Conservation (phyloP, 305 asterid species). For the Solanum chacoense region DNA sequence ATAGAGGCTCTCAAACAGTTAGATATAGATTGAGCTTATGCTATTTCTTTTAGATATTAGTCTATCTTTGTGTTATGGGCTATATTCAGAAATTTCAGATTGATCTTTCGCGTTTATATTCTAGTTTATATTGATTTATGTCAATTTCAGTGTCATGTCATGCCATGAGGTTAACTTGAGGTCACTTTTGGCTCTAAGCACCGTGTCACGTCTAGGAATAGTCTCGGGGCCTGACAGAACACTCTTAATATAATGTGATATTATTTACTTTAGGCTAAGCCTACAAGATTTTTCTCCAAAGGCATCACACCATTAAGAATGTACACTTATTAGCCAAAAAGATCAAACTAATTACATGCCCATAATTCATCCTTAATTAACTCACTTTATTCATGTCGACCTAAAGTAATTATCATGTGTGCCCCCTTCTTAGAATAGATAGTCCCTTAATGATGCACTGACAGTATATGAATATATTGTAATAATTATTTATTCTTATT, state of each 20-base stretch:
- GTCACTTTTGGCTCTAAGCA: background rate
- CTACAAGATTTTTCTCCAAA: background rate
- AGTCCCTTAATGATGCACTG: background rate
- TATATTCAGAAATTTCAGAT: too few species aligned
- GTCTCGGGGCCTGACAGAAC: background rate
- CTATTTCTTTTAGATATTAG: background rate
- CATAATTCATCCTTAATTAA: background rate
- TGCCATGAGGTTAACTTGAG: background rate
- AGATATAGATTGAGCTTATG: background rate
- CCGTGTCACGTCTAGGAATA: background rate
- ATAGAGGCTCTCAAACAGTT: background rate
- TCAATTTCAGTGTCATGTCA: background rate
- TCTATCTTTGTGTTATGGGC: background rate
- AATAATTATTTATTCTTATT: background rate
- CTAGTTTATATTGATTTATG: background rate
- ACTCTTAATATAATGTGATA: background rate
- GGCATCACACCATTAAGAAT: background rate
- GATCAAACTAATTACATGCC: background rate
- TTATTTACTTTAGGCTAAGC: background rate
- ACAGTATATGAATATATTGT: too few species aligned
- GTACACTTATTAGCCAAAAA: background rate
- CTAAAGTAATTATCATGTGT: background rate
- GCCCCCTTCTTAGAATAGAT: background rate
- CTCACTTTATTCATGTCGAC: background rate
- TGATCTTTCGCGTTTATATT: background rate